These are phyloP conservation scores for Ceraceosorus bombacis DNA, from an alignment of 1,284 basidiomycete species.

Conservation along the genomic window DNA sequence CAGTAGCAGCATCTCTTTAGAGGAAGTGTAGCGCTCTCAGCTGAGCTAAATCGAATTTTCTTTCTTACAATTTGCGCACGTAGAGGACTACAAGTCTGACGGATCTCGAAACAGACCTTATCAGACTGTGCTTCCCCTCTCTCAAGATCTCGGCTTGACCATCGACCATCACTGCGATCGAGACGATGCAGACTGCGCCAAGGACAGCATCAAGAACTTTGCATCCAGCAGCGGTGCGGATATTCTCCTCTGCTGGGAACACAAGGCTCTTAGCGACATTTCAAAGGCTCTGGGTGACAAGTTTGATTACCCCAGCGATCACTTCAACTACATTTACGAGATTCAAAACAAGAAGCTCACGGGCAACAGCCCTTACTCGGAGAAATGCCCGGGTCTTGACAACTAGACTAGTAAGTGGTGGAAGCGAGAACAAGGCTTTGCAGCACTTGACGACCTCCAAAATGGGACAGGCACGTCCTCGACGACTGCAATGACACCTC, in stretches of 20 bases:
- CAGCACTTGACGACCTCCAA: too few species aligned
- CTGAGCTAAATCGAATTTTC: too few species aligned
- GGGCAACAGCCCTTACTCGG: constrained; percentile 18
- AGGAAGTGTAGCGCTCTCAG: constrained; percentile 6
- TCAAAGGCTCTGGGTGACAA: constrained; percentile 33
- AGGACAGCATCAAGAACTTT: constrained; percentile 27
- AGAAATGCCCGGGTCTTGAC: constrained; percentile 27
- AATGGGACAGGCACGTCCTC: too few species aligned
- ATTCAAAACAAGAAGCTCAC: constrained; percentile 16
- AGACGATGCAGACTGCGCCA: constrained; percentile 41
- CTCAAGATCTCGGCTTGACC: constrained; percentile 34
- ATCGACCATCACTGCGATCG: constrained; percentile 45
- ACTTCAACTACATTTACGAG: constrained; percentile 22
- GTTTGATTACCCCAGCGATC: constrained; percentile 15
- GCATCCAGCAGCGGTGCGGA: constrained; percentile 14
- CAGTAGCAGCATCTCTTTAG: constrained; percentile 15
- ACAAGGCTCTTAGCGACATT: constrained; percentile 29
- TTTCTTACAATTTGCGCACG: too few species aligned
- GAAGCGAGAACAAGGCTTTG: too few species aligned
- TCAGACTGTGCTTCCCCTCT: constrained; percentile 45
- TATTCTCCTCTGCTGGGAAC: constrained; percentile 34
- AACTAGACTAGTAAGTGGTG: constrained; percentile 2
- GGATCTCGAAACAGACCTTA: constrained; percentile 40
- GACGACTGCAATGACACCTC: too few species aligned
- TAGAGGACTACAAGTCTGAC: constrained; percentile 28